Evolutionary conservation across 2,329 filamentous ascomycete species (phyloP).

Genomic region (Incumbomyces delicatus): DNA sequence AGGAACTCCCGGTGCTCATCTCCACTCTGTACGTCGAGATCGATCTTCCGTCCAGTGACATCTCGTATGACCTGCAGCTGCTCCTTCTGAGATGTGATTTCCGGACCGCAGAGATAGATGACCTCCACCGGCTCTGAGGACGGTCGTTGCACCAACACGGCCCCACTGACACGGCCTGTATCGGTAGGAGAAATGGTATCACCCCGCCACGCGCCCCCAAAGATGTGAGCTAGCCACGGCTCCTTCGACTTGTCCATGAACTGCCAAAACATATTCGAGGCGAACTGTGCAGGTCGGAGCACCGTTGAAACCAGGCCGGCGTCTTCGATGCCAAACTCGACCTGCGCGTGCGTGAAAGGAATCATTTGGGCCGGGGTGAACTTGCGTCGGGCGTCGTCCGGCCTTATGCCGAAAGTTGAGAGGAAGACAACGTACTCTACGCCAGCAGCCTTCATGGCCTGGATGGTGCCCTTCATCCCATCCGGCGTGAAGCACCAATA

Average conservation of each 20-base stretch:
- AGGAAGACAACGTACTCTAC: constrained; percentile 38
- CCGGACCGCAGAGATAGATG: constrained; percentile 30
- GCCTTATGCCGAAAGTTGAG: constrained; percentile 30
- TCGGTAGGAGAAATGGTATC: constrained; percentile 37
- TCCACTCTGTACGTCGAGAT: constrained; percentile 17
- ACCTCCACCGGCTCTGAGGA: constrained; percentile 16
- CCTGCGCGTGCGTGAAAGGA: constrained; percentile 33
- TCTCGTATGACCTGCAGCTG: constrained; percentile 23
- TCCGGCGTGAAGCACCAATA: constrained; percentile 32
- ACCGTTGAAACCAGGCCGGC: constrained; percentile 34
- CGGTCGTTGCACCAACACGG: constrained; percentile 27
- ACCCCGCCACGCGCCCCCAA: constrained; percentile 22
- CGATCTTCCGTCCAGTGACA: constrained; percentile 25
- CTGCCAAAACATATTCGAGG: constrained; percentile 31
- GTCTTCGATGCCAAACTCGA: constrained; percentile 35
- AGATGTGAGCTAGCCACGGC: constrained; percentile 24
- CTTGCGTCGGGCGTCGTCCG: constrained; percentile 18
- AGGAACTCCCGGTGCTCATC: constrained; percentile 20
- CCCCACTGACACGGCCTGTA: constrained; percentile 37
- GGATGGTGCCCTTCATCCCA: constrained; percentile 31
- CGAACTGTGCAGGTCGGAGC: constrained; percentile 36
- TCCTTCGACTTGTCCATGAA: constrained; percentile 11
- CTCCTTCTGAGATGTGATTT: constrained; percentile 26
- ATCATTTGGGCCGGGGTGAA: constrained; percentile 27
- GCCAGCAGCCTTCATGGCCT: constrained; percentile 38